Evolutionary conservation across 345 rosid species (phyloP).

Genomic region (Gossypium rotundifolium): DNA sequence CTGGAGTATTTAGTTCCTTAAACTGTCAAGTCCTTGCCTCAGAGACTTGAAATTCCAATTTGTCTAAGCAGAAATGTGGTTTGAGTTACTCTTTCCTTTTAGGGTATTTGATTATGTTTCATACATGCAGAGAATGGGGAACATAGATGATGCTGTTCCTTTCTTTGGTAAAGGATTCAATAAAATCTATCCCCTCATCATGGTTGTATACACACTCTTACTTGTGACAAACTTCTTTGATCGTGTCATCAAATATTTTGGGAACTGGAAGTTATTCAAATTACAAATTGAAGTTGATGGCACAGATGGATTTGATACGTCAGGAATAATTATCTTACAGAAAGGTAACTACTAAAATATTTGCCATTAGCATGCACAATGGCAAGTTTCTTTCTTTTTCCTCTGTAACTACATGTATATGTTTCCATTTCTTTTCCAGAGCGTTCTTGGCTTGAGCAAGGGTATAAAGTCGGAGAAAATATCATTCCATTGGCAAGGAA

Average conservation of each 20-base stretch:
- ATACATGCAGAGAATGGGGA: conserved; percentile 65
- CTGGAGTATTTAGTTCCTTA: not conserved
- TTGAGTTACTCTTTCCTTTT: conserved; percentile 1
- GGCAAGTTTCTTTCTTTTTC: not conserved
- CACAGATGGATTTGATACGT: conserved; percentile 62
- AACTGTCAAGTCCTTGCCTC: not conserved
- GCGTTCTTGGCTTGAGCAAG: conserved; percentile 79
- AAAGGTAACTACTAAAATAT: conserved; percentile 36
- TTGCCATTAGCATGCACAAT: not conserved
- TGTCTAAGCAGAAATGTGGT: not conserved
- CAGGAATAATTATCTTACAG: conserved; percentile 60
- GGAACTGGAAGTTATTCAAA: conserved; percentile 60
- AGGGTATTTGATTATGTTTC: not conserved
- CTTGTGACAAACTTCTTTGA: conserved; percentile 65
- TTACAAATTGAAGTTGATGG: conserved; percentile 52
- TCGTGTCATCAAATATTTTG: conserved; percentile 56
- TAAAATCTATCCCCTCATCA: conserved; percentile 70
- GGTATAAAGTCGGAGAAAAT: conserved; percentile 74
- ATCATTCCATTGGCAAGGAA: conserved; percentile 86
- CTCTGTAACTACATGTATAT: not conserved
- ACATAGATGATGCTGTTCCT: conserved; percentile 56
- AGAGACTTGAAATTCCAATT: not conserved
- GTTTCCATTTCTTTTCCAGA: conserved; percentile 32
- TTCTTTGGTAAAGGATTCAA: conserved; percentile 60
- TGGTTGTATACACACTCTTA: conserved; percentile 64